These are phyloP conservation scores for Aspergillus sp. DNA, from an alignment of 2,329 filamentous ascomycete species.

Conservation along the genomic window DNA sequence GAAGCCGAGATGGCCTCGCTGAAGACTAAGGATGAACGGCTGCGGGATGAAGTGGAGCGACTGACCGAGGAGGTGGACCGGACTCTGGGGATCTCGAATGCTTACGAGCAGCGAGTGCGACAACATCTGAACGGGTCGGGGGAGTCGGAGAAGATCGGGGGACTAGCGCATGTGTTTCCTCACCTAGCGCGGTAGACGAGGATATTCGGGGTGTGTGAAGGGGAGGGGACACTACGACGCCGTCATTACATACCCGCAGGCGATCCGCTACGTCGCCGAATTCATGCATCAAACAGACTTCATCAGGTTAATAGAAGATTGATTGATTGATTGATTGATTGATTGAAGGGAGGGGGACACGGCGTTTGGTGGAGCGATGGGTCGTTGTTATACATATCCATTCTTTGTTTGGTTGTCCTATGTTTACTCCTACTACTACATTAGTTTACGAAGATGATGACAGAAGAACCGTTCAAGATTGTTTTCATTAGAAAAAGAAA, in stretches of 20 bases:
- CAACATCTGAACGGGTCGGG: conserved; percentile 26
- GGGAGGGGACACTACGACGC: too few relatives aligned
- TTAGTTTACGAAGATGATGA: not conserved
- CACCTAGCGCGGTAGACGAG: conserved; percentile 24
- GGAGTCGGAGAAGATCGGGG: conserved; percentile 10
- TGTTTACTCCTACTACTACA: not conserved
- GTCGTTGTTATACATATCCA: not conserved
- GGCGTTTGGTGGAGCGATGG: not conserved
- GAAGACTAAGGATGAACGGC: conserved; percentile 54
- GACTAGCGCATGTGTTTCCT: conserved; percentile 38
- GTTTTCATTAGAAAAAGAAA: too few relatives aligned
- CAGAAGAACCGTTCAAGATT: not conserved
- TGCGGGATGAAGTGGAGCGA: conserved; percentile 59
- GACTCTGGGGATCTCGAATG: conserved; percentile 50
- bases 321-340: too few relatives aligned
- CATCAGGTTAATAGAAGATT: too few relatives aligned
- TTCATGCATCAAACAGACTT: too few relatives aligned
- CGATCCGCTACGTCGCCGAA: too few relatives aligned
- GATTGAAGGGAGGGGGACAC: not conserved
- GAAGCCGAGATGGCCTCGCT: conserved; percentile 36
- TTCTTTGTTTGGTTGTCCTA: not conserved
- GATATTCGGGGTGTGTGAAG: not conserved
- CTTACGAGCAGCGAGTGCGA: conserved; percentile 44
- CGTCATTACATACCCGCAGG: too few relatives aligned
- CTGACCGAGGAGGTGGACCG: conserved; percentile 59